These are phyloP conservation scores for Polygonum maritimum DNA, from an alignment of 148 eudicot species.

Conservation along the genomic window DNA sequence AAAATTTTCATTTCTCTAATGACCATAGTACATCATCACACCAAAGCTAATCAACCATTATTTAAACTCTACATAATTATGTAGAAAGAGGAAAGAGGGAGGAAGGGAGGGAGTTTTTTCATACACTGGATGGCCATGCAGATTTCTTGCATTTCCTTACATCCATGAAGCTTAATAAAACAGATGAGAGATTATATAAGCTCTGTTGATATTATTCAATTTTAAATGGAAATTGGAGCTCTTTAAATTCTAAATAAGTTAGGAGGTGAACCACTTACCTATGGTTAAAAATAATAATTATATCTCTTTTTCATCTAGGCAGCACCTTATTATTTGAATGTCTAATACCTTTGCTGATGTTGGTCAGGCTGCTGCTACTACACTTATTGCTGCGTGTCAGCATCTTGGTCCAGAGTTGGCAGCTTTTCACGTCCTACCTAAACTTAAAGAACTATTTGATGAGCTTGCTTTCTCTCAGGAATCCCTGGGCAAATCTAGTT, in stretches of 20 bases:
- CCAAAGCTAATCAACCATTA: no score
- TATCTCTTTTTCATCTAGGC: not conserved
- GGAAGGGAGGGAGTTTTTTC: not conserved
- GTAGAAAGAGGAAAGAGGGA: no score
- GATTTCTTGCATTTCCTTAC: not conserved
- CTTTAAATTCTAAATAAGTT: not conserved
- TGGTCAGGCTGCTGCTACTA: constrained; percentile 76
- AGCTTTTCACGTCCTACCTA: constrained; percentile 72
- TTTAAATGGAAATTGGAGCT: not conserved
- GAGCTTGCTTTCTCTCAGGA: constrained; percentile 90
- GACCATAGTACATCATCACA: no score
- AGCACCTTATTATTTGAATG: not conserved
- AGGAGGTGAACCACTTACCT: not conserved
- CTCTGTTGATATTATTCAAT: not conserved
- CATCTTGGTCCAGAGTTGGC: constrained; percentile 86
- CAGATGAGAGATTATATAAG: not conserved
- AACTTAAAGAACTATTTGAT: constrained; percentile 69
- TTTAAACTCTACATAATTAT: no score
- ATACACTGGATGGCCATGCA: not conserved
- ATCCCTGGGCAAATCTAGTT: constrained; percentile 26
- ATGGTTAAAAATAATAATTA: not conserved
- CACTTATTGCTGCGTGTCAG: constrained; percentile 68
- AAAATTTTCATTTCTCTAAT: not conserved
- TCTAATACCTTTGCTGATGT: constrained; percentile 8
- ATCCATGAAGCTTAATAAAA: not conserved